Evolutionary conservation across 345 rosid genomes (phyloP), one percentile per base, ranked within the genome.

Genomic region (Murraya paniculata): DNA sequence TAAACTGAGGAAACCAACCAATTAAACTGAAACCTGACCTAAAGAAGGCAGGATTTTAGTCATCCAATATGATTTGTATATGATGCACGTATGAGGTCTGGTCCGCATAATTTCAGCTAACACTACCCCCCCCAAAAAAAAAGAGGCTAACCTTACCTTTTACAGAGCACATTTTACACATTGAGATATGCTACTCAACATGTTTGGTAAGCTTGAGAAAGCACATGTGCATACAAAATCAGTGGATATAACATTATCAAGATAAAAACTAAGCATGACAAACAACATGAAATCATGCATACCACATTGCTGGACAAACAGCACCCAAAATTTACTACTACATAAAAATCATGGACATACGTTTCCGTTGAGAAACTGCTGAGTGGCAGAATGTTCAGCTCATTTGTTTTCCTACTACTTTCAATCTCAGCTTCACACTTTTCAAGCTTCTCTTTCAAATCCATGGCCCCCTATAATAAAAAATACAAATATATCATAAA

Each of bases 391-490:
- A 92, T 90, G 77, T 73, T 80, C 77, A 86, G 81, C 85, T 96
- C 97, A 79, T 87, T 87, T 30, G 90, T 83, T 84, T 92, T 94
- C 88, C 93, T 84, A 77, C 80, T 75, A 79, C 82, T 86, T 84
- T 96, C 97, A 61, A 91, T 76, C 83, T 96, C 97, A 75, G 91
- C 90, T 87, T 96, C 96, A 81, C 88, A 92, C 81, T 82, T 91
- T 81, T 85, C 90, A 76, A 91, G 89, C 81, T 91, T 91, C 39
- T 81, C 87, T 82, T 87, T 91, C 79, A 94, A 81, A 82, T 88
- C 92, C 45, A 78, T 87, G 4, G 82, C 90, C 79, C 91, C 98
- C 99, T 94, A 81, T 41, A 72, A 58, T 76, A 18, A 78, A 72
- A 84, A 77, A 80, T 55, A 27, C 16, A 60, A 71, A 39, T 69